Evolutionary conservation across 805 yeast genomes (phyloP), one percentile per base, ranked within the genome.

Genomic region (Starmerella gropengiesseri): DNA sequence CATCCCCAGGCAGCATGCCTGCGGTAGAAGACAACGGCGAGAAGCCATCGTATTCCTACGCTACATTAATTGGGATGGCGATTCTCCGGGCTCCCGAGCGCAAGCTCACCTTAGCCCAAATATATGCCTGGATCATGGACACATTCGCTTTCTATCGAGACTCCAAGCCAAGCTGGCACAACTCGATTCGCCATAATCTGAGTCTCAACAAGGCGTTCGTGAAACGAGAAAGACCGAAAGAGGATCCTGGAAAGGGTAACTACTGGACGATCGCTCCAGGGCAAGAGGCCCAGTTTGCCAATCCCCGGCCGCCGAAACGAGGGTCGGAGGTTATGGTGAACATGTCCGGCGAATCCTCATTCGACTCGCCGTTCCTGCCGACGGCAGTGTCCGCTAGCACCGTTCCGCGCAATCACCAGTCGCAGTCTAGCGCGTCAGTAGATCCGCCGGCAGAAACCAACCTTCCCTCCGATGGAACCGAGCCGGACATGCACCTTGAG

Each of bases 121-220:
- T 89, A 31, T 89, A 89, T 65, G 71, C 68, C 53, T 89, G 98
- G 98, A 91, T 89, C 33, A 76, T 91, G 7, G 77, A 76, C 34
- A 81, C 93, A 28, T 89, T 87, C 61, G 73, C 70, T 48, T 89
- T 79, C 59, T 91, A 91, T 62, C 76, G 78, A 50, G 76, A 74
- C 49, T 81, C 82, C 46, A 94, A 85, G 53, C 81, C 84, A 9
- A 95, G 96, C 21, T 89, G 98, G 98, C 96, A 89, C 63, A 89
- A 89, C 63, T 87, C 95, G 26, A 91, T 89, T 49, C 77, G 98
- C 48, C 98, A 89, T 63, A 89, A 91, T 53, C 67, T 89, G 23
- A 85, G 95, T 11, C 70, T 89, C 54, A 91, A 89, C 62, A 91
- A 91, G 58, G 95, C 96, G 0, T 89, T 89, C 58, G 70, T 81